Conservation (phyloP, 2,329 filamentous ascomycete genomes). For the Apiospora pterosperma region DNA sequence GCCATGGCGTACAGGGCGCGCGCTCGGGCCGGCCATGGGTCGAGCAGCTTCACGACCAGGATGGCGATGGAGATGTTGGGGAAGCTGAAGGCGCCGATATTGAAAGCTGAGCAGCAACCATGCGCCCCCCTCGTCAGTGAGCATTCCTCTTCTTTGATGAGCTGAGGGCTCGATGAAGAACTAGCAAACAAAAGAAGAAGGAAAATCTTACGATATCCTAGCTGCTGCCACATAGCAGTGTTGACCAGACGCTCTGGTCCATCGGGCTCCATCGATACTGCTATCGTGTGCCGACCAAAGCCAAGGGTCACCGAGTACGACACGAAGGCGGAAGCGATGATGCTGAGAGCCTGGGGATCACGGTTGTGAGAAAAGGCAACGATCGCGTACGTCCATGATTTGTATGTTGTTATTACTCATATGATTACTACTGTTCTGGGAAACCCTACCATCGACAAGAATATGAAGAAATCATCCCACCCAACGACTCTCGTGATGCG, state of each 20-base stretch:
- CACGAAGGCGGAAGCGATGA: slow-evolving; percentile 21
- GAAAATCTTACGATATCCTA: slow-evolving; percentile 18
- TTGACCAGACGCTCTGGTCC: slow-evolving; percentile 14
- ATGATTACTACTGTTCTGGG: too few relatives aligned
- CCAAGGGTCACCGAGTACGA: slow-evolving; percentile 22
- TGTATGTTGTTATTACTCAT: too few relatives aligned
- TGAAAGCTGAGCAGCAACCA: slow-evolving; percentile 14
- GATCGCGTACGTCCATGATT: neutral
- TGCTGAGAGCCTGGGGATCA: slow-evolving; percentile 18
- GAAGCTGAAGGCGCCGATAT: slow-evolving; percentile 25
- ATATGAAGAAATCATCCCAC: slow-evolving; percentile 28
- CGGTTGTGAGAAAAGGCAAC: neutral
- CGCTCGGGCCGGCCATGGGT: slow-evolving; percentile 18
- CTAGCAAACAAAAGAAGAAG: neutral
- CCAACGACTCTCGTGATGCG: slow-evolving; percentile 15
- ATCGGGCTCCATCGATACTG: slow-evolving; percentile 18
- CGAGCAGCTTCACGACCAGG: slow-evolving; percentile 21
- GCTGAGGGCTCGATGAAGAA: neutral
- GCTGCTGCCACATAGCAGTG: slow-evolving; percentile 22
- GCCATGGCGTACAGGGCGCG: slow-evolving; percentile 18
- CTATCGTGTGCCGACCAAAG: slow-evolving; percentile 22
- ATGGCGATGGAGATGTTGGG: slow-evolving; percentile 26
- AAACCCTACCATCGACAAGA: slow-evolving; percentile 23
- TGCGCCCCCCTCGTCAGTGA: neutral
- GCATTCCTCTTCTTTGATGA: neutral